These are phyloP conservation scores for Colletotrichum sp. DNA, from an alignment of 2,329 filamentous ascomycete species.

Conservation along the genomic window DNA sequence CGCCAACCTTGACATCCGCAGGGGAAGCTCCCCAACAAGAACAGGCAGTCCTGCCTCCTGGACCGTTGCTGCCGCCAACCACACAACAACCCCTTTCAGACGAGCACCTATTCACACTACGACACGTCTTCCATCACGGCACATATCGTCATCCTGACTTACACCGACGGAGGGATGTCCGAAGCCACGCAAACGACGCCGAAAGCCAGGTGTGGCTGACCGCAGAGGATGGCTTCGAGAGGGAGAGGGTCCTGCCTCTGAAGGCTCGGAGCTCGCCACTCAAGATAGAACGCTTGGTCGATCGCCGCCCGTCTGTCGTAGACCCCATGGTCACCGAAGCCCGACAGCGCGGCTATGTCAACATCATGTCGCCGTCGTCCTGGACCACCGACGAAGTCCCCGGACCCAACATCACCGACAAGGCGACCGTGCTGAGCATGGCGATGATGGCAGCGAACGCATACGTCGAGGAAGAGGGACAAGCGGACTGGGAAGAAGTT, in stretches of 20 bases:
- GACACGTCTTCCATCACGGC: conserved; percentile 93
- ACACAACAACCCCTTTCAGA: conserved; percentile 51
- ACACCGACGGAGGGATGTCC: conserved; percentile 77
- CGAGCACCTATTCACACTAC: conserved; percentile 71
- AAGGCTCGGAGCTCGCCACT: conserved; percentile 67
- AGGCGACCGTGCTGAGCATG: conserved; percentile 81
- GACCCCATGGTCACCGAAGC: conserved; percentile 80
- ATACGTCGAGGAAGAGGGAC: conserved; percentile 76
- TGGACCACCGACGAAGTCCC: conserved; percentile 84
- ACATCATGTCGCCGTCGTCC: conserved; percentile 71
- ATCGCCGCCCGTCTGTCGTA: conserved; percentile 77
- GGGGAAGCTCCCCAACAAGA: conserved; percentile 36
- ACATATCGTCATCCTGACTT: conserved; percentile 78
- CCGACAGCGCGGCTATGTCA: conserved; percentile 70
- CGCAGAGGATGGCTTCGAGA: conserved; percentile 60
- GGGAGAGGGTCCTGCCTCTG: conserved; percentile 58
- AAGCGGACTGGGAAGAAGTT: conserved; percentile 84
- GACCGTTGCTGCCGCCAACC: conserved; percentile 42
- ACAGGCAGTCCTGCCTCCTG: conserved; percentile 48
- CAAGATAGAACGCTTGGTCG: conserved; percentile 80
- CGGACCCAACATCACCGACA: conserved; percentile 85
- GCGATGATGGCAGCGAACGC: conserved; percentile 90
- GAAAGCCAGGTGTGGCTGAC: conserved; percentile 62
- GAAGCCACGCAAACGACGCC: conserved; percentile 51
- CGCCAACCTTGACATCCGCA: conserved; percentile 45